A percentile compares a stretch with the other conserved stretches of the same genome.
Conservation (phyloP, 139 green algal genomes). For the Chlamydomonas asymmetrica region DNA sequence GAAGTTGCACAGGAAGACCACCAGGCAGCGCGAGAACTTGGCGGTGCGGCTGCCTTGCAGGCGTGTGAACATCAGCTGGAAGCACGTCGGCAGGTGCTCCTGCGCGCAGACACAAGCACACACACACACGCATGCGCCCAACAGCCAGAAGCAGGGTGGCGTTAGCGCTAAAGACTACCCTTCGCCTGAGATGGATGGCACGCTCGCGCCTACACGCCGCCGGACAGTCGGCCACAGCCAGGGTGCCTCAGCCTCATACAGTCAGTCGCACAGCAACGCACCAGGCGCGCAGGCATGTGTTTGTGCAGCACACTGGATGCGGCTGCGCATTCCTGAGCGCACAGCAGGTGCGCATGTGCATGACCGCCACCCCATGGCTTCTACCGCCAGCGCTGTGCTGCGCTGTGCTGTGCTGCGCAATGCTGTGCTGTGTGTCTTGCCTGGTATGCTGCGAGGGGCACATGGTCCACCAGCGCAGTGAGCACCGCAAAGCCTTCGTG, state of each 20-base stretch:
- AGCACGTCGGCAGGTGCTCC: too few relatives aligned
- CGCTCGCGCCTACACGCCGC: too few relatives aligned
- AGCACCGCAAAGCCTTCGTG: conserved; percentile 93
- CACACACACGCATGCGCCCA: neutral
- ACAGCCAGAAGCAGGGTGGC: neutral
- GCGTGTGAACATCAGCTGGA: neutral
- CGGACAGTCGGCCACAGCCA: too few relatives aligned
- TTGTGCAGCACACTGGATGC: conserved; percentile 1
- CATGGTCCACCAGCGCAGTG: conserved; percentile 72
- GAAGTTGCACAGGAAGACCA: conserved; percentile 76
- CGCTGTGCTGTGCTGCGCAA: too few relatives aligned
- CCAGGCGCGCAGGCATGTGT: too few relatives aligned
- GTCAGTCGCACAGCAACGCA: too few relatives aligned
- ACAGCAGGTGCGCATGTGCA: neutral
- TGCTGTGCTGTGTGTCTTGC: neutral
- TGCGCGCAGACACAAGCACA: neutral
- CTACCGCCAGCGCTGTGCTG: too few relatives aligned
- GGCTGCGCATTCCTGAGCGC: neutral
- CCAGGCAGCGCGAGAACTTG: conserved; percentile 77
- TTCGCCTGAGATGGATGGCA: neutral
- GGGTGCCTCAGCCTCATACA: too few relatives aligned
- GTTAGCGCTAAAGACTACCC: neutral
- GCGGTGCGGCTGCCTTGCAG: conserved; percentile 67
- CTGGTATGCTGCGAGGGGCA: conserved; percentile 53
- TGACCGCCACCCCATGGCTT: too few relatives aligned